Evolutionary conservation across 140 eudicot genomes (phyloP), one percentile per base, ranked within the genome.

Genomic region (Bidens hawaiensis): DNA sequence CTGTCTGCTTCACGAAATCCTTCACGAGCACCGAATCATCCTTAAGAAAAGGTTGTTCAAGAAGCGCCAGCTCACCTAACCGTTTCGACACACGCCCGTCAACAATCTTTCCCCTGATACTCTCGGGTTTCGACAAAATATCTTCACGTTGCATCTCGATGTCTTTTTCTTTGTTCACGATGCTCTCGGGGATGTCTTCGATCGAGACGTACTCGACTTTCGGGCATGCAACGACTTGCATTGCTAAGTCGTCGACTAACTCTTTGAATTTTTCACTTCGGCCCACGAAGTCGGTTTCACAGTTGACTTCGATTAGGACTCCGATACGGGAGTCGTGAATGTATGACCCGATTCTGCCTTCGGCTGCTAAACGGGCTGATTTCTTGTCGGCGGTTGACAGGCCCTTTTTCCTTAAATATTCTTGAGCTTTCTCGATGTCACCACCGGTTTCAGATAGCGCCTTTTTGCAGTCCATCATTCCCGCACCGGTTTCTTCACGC

Each of bases 381-480:
- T 93, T 93, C 31, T 88, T 93, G 72, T 93, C 96, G 1, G 99
- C 99, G 2, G 93, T 54, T 42, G 96, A 88, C 17, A 93, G 95
- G n/a, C 99, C 99, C 70, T 93, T 93, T 81, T 88, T 93, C 36
- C 99, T 65, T 14, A 93, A 88, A 61, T 88, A 88, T 54, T 83
- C 99, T 69, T 88, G 96, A 38, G 99, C 99, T 69, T 88, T 85
- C 62, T 60, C 95, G 10, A 93, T 74, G 63, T 93, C 82, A 14
- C 99, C 99, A 60, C 77, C 96, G 1, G 96, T 85, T 77, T 93
- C 96, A 0, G 96, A 56, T 9, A 93, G 90, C 7, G 99, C 99
- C 79, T 88, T 93, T 77, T 93, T 93, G 90, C 99, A 93, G 64
- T 89, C 99, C 99, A 93, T 93, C 99, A 93, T 93, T 42, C 99